Percentiles rank a stretch among this genome's conserved stretches.
These are phyloP conservation scores for Plantago ovata DNA, from an alignment of 257 asterid species.

Conservation along the genomic window DNA sequence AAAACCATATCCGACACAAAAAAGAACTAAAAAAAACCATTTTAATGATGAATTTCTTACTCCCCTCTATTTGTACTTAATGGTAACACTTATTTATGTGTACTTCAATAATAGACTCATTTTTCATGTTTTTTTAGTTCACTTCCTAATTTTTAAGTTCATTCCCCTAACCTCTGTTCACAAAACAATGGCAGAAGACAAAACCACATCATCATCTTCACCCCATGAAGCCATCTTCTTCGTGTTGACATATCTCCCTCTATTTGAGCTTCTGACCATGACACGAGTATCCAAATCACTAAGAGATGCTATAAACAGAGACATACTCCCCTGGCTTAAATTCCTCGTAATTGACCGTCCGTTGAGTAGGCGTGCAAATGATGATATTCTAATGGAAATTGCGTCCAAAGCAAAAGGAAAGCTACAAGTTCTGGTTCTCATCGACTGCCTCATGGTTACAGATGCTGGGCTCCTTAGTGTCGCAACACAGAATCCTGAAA, in stretches of 20 bases:
- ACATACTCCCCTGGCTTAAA: constrained; percentile 66
- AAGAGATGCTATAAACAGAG: constrained; percentile 50
- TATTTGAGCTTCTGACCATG: constrained; percentile 50
- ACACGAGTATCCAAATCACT: constrained; percentile 60
- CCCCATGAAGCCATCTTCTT: constrained; percentile 70
- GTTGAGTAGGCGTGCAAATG: constrained; percentile 37
- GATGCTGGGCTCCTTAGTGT: constrained; percentile 53
- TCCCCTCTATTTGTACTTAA: too few relatives aligned
- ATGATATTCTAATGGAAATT: constrained; percentile 41
- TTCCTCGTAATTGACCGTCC: constrained; percentile 45
- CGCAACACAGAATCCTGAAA: constrained; percentile 41
- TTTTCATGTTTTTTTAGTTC: too few relatives aligned
- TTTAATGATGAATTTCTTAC: too few relatives aligned
- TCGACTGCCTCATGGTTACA: constrained; percentile 50
- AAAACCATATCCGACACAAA: too few relatives aligned
- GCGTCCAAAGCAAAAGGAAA: constrained; percentile 50
- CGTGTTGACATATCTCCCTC: constrained; percentile 58
- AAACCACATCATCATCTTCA: neutral
- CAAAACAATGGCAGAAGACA: too few relatives aligned
- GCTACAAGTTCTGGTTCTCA: constrained; percentile 46
- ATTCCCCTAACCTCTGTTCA: too few relatives aligned
- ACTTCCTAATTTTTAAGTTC: too few relatives aligned
- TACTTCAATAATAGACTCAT: too few relatives aligned
- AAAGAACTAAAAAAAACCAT: too few relatives aligned
- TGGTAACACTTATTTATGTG: too few relatives aligned